phyloP scores from a whole-genome alignment of 2,329 filamentous ascomycete genomes.

The Pyricularia pennisetigena region DNA sequence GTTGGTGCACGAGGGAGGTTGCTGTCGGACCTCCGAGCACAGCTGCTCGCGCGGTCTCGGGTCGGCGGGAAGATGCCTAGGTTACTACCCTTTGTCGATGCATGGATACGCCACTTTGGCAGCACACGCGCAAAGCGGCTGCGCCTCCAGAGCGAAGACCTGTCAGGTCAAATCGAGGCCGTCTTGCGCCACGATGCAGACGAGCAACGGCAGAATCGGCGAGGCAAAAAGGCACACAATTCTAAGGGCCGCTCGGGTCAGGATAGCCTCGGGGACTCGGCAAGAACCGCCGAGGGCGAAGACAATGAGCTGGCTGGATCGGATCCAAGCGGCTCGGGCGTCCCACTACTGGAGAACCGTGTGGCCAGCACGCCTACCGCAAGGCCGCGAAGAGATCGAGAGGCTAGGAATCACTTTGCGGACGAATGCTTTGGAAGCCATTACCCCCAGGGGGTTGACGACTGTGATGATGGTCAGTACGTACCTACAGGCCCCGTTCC shows the following conservation, averaged over 20 bases:
- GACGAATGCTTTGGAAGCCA: neutral
- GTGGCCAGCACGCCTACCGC: neutral
- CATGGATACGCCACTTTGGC: constrained; percentile 26
- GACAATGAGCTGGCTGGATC: neutral
- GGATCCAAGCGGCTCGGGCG: neutral
- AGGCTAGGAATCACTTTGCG: neutral
- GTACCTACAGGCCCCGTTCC: neutral
- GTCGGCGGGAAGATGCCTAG: constrained; percentile 6
- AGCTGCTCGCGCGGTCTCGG: constrained; percentile 26
- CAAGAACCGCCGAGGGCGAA: neutral
- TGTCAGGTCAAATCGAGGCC: neutral
- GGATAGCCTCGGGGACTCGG: neutral
- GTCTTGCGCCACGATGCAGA: neutral
- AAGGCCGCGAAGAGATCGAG: neutral
- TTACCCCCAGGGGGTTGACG: neutral
- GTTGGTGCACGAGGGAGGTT: constrained; percentile 32
- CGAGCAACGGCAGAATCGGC: neutral
- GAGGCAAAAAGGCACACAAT: neutral
- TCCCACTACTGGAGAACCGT: neutral
- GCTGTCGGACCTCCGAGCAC: constrained; percentile 34
- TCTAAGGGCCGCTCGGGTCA: neutral
- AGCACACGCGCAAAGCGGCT: neutral
- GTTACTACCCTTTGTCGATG: constrained; percentile 22
- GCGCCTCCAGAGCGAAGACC: neutral
- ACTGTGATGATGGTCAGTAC: neutral